These are phyloP conservation scores for Scleroderma citrinum DNA, from an alignment of 768 basidiomycete genomes.

Conservation along the genomic window DNA sequence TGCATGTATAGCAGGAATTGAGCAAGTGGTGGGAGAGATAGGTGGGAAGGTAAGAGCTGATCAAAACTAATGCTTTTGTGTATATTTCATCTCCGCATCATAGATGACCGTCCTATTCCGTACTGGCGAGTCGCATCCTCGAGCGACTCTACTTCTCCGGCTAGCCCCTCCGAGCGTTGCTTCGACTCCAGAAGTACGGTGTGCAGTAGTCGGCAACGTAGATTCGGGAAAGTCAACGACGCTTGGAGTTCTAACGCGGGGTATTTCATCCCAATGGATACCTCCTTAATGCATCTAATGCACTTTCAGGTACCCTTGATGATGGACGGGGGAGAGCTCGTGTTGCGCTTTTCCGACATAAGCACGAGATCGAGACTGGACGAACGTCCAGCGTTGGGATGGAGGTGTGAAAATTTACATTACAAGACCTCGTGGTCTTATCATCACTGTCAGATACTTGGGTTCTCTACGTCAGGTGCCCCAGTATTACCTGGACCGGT, in stretches of 20 bases:
- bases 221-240: conserved; percentile 94
- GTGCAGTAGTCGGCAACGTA: conserved; percentile 94
- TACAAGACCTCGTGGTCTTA: too few species aligned
- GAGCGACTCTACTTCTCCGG: conserved; percentile 59
- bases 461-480: conserved; percentile 70
- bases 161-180: conserved; percentile 73
- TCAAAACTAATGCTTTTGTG: not conserved
- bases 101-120: conserved; percentile 57
- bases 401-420: too few species aligned
- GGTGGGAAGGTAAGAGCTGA: conserved; percentile 62
- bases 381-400: conserved; percentile 94
- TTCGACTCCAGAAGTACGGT: conserved; percentile 84
- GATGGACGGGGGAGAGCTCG: conserved; percentile 80
- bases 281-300: conserved; percentile 11
- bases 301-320: conserved; percentile 57
- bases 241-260: conserved; percentile 91
- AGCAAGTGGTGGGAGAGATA: conserved; percentile 59
- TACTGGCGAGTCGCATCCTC: conserved; percentile 40
- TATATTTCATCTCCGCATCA: not conserved
- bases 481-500: conserved; percentile 71
- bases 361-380: conserved; percentile 95
- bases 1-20: conserved; percentile 38
- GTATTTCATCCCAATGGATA: conserved; percentile 32
- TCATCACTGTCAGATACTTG: conserved; percentile 87
- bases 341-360: conserved; percentile 89